Percentiles rank a stretch among this genome's conserved stretches.
These are phyloP conservation scores for Mallotus japonicus DNA, from an alignment of 441 rosid species.

Conservation along the genomic window DNA sequence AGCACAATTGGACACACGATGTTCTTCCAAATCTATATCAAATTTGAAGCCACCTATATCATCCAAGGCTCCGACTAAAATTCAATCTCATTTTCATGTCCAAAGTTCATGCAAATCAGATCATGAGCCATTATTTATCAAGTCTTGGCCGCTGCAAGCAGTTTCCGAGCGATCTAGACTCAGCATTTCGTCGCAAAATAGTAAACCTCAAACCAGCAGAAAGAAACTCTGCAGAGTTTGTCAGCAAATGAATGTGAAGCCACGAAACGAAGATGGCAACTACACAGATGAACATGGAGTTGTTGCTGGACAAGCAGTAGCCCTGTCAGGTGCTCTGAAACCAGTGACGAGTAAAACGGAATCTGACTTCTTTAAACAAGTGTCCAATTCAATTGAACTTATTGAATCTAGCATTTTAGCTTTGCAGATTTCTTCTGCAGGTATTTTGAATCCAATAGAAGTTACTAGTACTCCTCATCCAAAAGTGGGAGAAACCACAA, in stretches of 20 bases:
- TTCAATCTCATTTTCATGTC: background rate
- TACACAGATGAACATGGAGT: background rate
- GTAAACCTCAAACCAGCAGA: slow-evolving; percentile 7
- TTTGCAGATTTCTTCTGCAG: slow-evolving; percentile 35
- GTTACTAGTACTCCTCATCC: background rate
- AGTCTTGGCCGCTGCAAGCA: slow-evolving; percentile 1
- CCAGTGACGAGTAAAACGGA: background rate
- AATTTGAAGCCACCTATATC: background rate
- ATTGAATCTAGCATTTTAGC: slow-evolving; percentile 43
- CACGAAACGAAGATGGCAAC: background rate
- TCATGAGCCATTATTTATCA: background rate
- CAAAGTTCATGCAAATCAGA: background rate
- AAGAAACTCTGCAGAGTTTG: slow-evolving; percentile 22
- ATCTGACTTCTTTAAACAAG: slow-evolving; percentile 28
- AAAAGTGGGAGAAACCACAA: background rate
- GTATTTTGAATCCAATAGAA: slow-evolving; percentile 3
- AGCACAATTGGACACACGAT: slow-evolving; percentile 21
- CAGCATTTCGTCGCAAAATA: slow-evolving; percentile 6
- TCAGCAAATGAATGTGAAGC: slow-evolving; percentile 12
- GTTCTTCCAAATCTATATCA: background rate
- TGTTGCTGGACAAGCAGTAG: background rate
- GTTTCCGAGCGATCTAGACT: slow-evolving; percentile 18
- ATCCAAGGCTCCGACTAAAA: slow-evolving; percentile 1
- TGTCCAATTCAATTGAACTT: slow-evolving; percentile 32
- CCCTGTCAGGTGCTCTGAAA: background rate